Evolutionary conservation across 2,329 filamentous ascomycete genomes (phyloP).

Genomic region (Monosporascus cannonballus): DNA sequence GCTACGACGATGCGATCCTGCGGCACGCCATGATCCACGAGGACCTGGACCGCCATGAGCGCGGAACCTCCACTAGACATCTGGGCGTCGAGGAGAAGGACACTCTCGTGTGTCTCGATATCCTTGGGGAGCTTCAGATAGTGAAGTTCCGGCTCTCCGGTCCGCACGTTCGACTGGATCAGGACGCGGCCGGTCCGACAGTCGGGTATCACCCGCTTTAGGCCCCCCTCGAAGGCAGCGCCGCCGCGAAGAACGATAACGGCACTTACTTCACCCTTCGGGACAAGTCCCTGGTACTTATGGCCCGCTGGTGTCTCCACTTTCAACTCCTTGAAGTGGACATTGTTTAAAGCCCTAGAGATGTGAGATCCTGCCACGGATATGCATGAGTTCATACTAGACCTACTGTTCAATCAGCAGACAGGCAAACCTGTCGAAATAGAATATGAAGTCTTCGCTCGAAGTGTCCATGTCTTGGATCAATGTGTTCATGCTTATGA

Average conservation of each 20-base stretch:
- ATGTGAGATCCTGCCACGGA: slow-evolving; percentile 1
- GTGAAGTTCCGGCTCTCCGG: slow-evolving; percentile 87
- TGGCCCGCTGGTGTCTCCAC: slow-evolving; percentile 67
- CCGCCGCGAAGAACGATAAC: slow-evolving; percentile 87
- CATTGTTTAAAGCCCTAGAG: slow-evolving; percentile 68
- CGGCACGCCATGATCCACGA: slow-evolving; percentile 86
- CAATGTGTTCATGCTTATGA: slow-evolving; percentile 84
- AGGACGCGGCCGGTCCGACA: slow-evolving; percentile 83
- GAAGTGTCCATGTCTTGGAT: slow-evolving; percentile 73
- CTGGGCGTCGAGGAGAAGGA: slow-evolving; percentile 85
- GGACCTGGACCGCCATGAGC: slow-evolving; percentile 92
- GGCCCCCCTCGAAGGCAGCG: slow-evolving; percentile 77
- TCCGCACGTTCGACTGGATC: slow-evolving; percentile 81
- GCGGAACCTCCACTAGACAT: slow-evolving; percentile 84
- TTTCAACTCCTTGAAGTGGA: slow-evolving; percentile 57
- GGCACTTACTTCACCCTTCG: slow-evolving; percentile 71
- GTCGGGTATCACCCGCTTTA: slow-evolving; percentile 87
- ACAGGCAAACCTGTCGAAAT: slow-evolving; percentile 86
- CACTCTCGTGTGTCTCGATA: slow-evolving; percentile 68
- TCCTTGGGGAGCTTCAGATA: slow-evolving; percentile 75
- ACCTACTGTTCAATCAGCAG: slow-evolving; percentile 72
- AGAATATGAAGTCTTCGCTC: slow-evolving; percentile 93
- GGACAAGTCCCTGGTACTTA: slow-evolving; percentile 64
- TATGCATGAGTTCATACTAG: background rate
- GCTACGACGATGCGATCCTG: slow-evolving; percentile 85